These are phyloP conservation scores for Beauveria pseudobassiana DNA, from an alignment of 2,329 filamentous ascomycete genomes.

Conservation along the genomic window DNA sequence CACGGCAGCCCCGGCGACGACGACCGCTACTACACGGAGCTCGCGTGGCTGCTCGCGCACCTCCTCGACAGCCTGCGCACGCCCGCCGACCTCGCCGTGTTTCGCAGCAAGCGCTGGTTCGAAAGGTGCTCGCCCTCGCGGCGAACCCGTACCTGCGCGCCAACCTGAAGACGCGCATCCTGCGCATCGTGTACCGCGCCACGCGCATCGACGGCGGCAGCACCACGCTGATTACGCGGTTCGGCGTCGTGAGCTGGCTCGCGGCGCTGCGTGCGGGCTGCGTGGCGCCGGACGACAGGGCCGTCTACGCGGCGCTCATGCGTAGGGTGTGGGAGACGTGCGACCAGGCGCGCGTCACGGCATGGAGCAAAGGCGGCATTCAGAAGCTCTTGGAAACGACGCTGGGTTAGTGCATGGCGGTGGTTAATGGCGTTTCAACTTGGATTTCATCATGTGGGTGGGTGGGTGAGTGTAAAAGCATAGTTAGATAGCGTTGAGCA, in stretches of 20 bases:
- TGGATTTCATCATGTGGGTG: no score
- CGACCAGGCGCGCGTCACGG: slow-evolving; percentile 55
- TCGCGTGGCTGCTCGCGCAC: slow-evolving; percentile 66
- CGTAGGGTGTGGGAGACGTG: slow-evolving; percentile 55
- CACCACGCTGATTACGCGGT: slow-evolving; percentile 72
- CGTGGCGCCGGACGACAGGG: slow-evolving; percentile 33
- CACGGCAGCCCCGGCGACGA: slow-evolving; percentile 63
- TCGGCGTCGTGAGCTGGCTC: slow-evolving; percentile 69
- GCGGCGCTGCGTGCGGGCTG: slow-evolving; percentile 48
- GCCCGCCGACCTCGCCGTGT: slow-evolving; percentile 50
- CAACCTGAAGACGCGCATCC: slow-evolving; percentile 51
- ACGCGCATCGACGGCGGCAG: slow-evolving; percentile 63
- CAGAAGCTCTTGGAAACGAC: slow-evolving; percentile 20
- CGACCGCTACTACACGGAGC: slow-evolving; percentile 64
- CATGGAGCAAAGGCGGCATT: slow-evolving; percentile 56
- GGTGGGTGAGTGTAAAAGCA: no score
- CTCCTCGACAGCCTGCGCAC: slow-evolving; percentile 61
- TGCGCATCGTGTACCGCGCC: slow-evolving; percentile 58
- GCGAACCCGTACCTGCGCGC: slow-evolving; percentile 56
- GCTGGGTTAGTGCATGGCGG: background rate
- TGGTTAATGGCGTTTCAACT: background rate
- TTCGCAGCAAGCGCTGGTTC: slow-evolving; percentile 58
- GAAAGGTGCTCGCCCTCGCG: slow-evolving; percentile 67
- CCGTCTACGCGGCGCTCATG: slow-evolving; percentile 47
- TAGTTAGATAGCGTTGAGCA: background rate